Evolutionary conservation across 768 basidiomycete genomes (phyloP), one percentile per base, ranked within the genome.

Genomic region (Gloeophyllum trabeum): DNA sequence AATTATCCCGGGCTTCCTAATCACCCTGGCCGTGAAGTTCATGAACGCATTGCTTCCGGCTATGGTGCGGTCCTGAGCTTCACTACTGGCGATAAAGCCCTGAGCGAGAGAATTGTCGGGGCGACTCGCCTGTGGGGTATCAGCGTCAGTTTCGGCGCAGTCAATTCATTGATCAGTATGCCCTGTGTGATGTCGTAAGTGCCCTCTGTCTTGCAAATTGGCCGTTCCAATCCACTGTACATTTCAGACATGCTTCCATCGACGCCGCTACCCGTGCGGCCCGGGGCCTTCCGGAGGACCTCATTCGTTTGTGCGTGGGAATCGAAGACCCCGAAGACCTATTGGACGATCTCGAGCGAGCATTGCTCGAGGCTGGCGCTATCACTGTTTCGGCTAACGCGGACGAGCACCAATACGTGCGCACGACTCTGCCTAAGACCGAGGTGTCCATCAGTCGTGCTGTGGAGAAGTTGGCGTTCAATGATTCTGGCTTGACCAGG

Each of bases 111-210:
- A 40, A 85, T 98, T 46, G 92, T 99, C 6, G 94, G 84, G 4
- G 86, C 81, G 1, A 88, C 96, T 13, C 73, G 91, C 41, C 66
- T 99, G 21, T 99, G 94, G 93, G 89, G 93, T 16, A 97, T 99
- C 55, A 90, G 85, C 47, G 96, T 99, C 52, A 92, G 89, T 57
- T 99, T 99, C 55, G 96, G 96, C 24, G 92, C 88, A 50, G 93
- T 99, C 46, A 99, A 99, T 66, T 91, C 88, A 55, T 60, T 99
- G 59, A 98, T 98, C 63, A 91, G 87, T 49, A 97, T 99, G 94
- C 96, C 96, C 26, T 98, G 96, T 59, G 79, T 90, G 52, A 98
- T 99, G 96, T 96, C 92, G 94, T 98, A 61, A 66, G 93, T 85
- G 4, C 46, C 24, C 26, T 14, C 37, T 42, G 45, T 21, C 12